Conservation (phyloP, 192 early-diverging fungal species). For the Podila verticillata region DNA sequence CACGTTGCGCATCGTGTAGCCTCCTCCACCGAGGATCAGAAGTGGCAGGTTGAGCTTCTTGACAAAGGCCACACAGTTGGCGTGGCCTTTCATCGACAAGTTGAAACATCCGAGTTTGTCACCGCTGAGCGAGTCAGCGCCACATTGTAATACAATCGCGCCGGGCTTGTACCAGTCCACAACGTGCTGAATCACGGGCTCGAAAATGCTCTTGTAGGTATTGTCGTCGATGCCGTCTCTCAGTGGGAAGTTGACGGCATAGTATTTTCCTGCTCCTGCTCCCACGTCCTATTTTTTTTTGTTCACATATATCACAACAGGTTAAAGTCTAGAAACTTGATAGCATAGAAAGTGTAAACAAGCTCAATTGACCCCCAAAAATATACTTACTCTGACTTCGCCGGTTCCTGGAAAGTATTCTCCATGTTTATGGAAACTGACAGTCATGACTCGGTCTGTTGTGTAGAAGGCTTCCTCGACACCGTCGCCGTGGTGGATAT, state of each 20-base stretch:
- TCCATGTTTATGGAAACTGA: conserved; percentile 98
- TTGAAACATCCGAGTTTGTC: conserved; percentile 97
- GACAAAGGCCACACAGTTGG: conserved; percentile 92
- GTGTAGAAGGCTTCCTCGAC: conserved; percentile 99
- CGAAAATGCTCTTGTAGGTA: conserved; percentile 91
- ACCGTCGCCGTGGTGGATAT: conserved; percentile 99
- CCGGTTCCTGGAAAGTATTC: conserved; percentile 99
- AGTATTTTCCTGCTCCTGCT: conserved; percentile 86
- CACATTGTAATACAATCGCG: conserved; percentile 94
- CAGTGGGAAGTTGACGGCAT: conserved; percentile 96
- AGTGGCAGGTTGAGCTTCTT: conserved; percentile 91
- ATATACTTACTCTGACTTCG: conserved; percentile 76
- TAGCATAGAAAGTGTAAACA: neutral
- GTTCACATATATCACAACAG: no score
- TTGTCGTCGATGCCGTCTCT: conserved; percentile 94
- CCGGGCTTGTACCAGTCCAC: conserved; percentile 95
- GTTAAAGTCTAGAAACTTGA: no score
- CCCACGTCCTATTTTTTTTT: conserved; percentile 81
- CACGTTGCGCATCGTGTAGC: conserved; percentile 97
- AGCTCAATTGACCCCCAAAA: conserved; percentile 2
- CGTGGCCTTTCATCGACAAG: conserved; percentile 93
- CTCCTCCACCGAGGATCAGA: conserved; percentile 94
- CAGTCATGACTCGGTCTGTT: conserved; percentile 99
- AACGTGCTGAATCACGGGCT: conserved; percentile 77
- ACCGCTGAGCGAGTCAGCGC: conserved; percentile 93